Evolutionary conservation across 169 alveolate species (phyloP), one percentile per base, ranked within the genome.

Genomic region (Plasmodium knowlesi): DNA sequence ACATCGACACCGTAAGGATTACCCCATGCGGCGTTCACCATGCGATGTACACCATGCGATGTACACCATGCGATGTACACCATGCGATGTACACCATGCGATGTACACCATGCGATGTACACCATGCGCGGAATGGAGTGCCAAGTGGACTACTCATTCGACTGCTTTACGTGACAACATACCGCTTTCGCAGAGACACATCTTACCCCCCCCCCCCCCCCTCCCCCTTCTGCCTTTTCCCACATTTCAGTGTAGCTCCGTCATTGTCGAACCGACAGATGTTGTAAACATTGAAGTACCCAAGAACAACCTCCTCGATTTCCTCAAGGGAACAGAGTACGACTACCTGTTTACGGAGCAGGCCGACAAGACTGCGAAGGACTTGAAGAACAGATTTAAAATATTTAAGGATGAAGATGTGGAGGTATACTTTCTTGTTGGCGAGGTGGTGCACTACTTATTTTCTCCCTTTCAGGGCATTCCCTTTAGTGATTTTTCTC

Each of bases 381-480:
- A 96, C 19, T 90, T 96, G 70, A 96, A 93, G 90, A 85, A 88
- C 70, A 95, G 96, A 92, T 96, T 96, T 81, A 96, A 95, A 86
- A 96, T 96, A 70, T 85, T 96, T 22, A 90, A 93, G 34, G 97
- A 96, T 30, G 97, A 96, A 50, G 94, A 92, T 43, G 92, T 82
- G 70, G 86, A 74, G 88, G 96, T 88, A 39, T 53, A 0, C 39
- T 32, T 3, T 1, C 1, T 1, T n/a, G 54, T n/a, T 2, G 54
- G 8, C 16, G n/a, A 43, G 16, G 54, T 43, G 54, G n/a, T 41
- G 50, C 50, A 41, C 50, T 6, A 8, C 43, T 37, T 6, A 5
- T 3, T 32, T 32, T 32, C 50, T 41, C 10, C 50, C 14, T 41
- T 41, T 41, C 8, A 0, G 50, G 50, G 50, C 9, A 28, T 19